Evolutionary conservation across 164 flowering plant genomes (phyloP), one percentile per base, ranked within the genome.

Genomic region (Kalanchoe fedtschenkoi): DNA sequence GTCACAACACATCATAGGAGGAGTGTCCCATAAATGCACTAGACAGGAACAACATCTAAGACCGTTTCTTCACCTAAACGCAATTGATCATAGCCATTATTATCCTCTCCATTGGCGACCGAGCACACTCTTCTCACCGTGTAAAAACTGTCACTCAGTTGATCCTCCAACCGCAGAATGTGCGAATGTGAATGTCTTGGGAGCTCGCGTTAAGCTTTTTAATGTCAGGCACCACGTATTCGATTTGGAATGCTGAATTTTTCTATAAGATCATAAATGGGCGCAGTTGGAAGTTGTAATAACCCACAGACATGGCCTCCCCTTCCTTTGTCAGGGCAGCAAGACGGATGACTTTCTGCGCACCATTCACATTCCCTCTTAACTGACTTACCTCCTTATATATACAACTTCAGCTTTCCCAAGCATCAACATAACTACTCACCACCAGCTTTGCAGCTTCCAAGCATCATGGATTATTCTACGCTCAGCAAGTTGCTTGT

Each of bases 201-300:
- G 54, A 47, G 1, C 54, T 47, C 24, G 4, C 6, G 53, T 26
- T 19, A 44, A n/a, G 24, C 10, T 1, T 24, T 1, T 24, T 24
- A 2, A n/a, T 24, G 15, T 17, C 0, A 8, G 8, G 53, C 53
- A n/a, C n/a, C 26, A 44, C 24, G 26, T 44, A 44, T n/a, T 44
- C 22, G 24, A 22, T 47, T 47, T 14, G 15, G 13, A 47, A 43
- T 34, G 15, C 1, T 2, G 10, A 44, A 34, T 5, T 21, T 14
- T 21, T 58, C 54, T 46, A 44, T 56, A 53, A 15, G 43, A 39
- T 58, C 71, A 79, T 82, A 63, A 76, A 82, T 78, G 61, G 29
- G 3, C 74, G 46, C 79, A 78, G 87, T 78, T 80, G 87, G 79
- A 71, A 58, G 81, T 75, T 77, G 66, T 67, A 42, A 44, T 5